Conservation (phyloP, 164 flowering plant genomes). For the Magnolia changhungtana region DNA sequence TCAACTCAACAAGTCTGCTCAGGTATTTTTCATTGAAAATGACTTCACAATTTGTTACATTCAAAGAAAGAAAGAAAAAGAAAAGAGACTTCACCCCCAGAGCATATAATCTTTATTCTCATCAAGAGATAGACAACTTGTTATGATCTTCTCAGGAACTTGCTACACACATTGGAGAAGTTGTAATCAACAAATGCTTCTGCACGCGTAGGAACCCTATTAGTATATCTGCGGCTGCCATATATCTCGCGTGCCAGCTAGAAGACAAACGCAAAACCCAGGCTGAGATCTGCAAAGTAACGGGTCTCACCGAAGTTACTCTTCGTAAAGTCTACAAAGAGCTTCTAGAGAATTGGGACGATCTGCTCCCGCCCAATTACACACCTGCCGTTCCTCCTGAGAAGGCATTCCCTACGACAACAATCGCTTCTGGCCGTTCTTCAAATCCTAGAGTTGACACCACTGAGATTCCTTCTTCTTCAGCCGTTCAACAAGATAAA, state of each 20-base stretch:
- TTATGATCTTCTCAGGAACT: conserved; percentile 49
- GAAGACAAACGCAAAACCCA: conserved; percentile 98
- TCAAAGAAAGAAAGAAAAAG: background rate
- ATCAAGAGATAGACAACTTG: background rate
- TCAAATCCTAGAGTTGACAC: conserved; percentile 44
- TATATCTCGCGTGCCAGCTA: conserved; percentile 87
- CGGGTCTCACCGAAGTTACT: conserved; percentile 97
- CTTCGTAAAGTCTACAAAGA: conserved; percentile 96
- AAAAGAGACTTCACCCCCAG: background rate
- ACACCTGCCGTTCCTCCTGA: conserved; percentile 97
- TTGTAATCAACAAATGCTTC: conserved; percentile 97
- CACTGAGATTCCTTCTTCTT: conserved; percentile 30
- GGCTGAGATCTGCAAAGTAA: conserved; percentile 97
- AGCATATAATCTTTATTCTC: background rate
- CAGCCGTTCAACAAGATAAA: conserved; percentile 27
- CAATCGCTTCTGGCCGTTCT: conserved; percentile 66
- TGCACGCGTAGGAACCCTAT: conserved; percentile 98
- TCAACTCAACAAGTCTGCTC: conserved; percentile 94
- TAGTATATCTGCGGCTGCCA: conserved; percentile 98
- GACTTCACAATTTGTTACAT: background rate
- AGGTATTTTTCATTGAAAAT: conserved; percentile 41
- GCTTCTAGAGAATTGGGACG: conserved; percentile 89
- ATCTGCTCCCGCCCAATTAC: conserved; percentile 88
- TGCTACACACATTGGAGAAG: conserved; percentile 99
- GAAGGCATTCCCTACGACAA: conserved; percentile 91